Base-by-base conservation (phyloP, 208 protist genomes). In the Herpetomonas samuelpessoai region DNA sequence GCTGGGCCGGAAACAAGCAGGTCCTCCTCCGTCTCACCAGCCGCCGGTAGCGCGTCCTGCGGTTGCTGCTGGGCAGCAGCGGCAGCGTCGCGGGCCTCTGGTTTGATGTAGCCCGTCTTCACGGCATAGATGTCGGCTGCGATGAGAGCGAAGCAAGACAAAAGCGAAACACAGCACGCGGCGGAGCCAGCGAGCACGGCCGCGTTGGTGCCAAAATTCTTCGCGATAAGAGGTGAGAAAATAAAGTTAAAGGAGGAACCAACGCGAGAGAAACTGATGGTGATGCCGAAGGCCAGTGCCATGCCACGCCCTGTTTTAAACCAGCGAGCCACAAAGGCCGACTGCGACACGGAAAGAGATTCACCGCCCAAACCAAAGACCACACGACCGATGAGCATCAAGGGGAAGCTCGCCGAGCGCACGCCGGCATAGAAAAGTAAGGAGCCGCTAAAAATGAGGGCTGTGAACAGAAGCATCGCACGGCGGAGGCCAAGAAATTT, bases 241-340 rank as follows among this genome's bases (percentile, higher is more conserved):
- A 93, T 58, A 57, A 97, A 96, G 72, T 96, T 97, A 70, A 96
- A 90, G 25, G 87, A 92, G 22, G 86, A 95, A 35, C 89, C 90
- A 27, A 97, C 75, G 53, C 91, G 83, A 4, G 91, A 83, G 57
- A 91, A 94, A 62, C 86, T 91, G 54, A 97, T 85, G 59, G 91
- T 93, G 39, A 97, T 90, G 39, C 88, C 88, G 62, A 97, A 97
- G 3, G 89, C 92, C 19, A 97, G 72, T n/a, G 93, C 83, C 80
- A 97, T 92, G 24, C 82, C 86, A 16, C 81, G 78, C 22, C 51
- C 38, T 4, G 68, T 62, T 39, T 83, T 86, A 71, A 97, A 97
- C 91, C 89, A 96, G n/a, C 86, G 82, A n/a, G 87, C 88, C 1
- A 95, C 81, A 63, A 90, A 97, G n/a, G 87, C 76, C 30, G 88